Evolutionary conservation across 805 yeast species (phyloP), one percentile per base, ranked within the genome.

Genomic region (Myxozyma kluyveri): DNA sequence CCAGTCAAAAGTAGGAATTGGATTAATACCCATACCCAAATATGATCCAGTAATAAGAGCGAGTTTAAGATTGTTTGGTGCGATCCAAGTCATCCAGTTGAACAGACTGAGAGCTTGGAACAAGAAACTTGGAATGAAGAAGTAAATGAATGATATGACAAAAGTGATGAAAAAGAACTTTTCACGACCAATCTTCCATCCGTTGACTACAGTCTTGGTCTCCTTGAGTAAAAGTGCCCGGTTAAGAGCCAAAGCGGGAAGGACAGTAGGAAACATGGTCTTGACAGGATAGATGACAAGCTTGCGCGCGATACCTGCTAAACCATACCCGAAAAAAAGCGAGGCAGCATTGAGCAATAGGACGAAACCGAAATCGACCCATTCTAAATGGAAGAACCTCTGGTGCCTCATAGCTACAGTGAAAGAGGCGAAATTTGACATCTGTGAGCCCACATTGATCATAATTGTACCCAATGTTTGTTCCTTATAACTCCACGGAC

Each of bases 1-100:
- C 86, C 87, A 83, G 67, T 83, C 87, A 61, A 83, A 81, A 3
- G 57, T 40, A n/a, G 86, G 79, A 38, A 82, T 65, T 9, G 89
- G 89, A 59, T 82, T 66, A 64, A 81, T 64, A 14, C 87, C 88
- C 50, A 83, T 68, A n/a, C 89, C 89, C 9, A 78, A 68, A 14
- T 70, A 59, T 4, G 79, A 72, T 46, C 91, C 91, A 59, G 84
- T 83, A 18, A 84, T 69, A 63, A 81, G 84, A 60, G 81, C 82
- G 22, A 83, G 75, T 14, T 75, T 73, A 45, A 77, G 77, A 63
- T 80, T 80, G 41, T 78, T 66, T 18, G 77, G 78, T 19, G 73
- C 74, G 45, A 81, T 81, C 88, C 89, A 83, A 21, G 83, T 73
- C 36, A 81, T 77, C 74, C 84, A 81, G 26, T 68, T 62, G 63